Conservation (phyloP, 176 grass and related monocot species). For the Oryza australiensis region DNA sequence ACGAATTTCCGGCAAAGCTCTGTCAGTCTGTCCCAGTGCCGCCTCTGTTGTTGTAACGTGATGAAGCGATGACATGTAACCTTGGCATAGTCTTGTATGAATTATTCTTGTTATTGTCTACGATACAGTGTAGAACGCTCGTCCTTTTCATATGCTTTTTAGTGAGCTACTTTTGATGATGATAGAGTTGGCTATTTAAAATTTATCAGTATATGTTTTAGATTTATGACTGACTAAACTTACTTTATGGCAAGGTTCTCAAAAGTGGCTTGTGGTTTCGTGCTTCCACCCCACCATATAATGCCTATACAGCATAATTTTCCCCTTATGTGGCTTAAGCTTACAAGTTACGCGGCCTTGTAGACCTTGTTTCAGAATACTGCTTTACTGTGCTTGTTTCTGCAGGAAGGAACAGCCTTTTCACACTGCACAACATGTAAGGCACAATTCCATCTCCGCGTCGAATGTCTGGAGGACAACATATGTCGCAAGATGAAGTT, state of each 20-base stretch:
- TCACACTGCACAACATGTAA: conserved; percentile 92
- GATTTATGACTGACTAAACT: background rate
- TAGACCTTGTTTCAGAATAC: background rate
- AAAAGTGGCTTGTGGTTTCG: too few species aligned
- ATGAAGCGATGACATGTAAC: background rate
- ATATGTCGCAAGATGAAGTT: conserved; percentile 80
- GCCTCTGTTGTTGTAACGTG: background rate
- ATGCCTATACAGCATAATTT: background rate
- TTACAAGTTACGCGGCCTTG: background rate
- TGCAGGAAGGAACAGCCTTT: conserved; percentile 79
- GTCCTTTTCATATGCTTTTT: background rate
- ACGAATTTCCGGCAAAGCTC: background rate
- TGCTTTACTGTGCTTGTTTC: conserved; percentile 9
- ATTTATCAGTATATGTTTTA: background rate
- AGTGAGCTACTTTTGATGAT: background rate
- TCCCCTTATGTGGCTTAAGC: background rate
- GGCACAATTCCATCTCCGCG: conserved; percentile 69
- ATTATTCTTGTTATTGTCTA: background rate
- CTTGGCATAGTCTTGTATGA: background rate
- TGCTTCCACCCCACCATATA: background rate
- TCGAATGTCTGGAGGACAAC: conserved; percentile 59
- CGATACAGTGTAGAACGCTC: background rate
- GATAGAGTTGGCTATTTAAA: background rate
- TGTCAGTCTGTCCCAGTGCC: background rate
- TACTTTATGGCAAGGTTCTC: background rate